A percentile compares a stretch with the other conserved stretches of the same genome.
These are phyloP conservation scores for Pseudovirgaria hyperparasitica DNA, from an alignment of 2,329 filamentous ascomycete genomes.

Conservation along the genomic window DNA sequence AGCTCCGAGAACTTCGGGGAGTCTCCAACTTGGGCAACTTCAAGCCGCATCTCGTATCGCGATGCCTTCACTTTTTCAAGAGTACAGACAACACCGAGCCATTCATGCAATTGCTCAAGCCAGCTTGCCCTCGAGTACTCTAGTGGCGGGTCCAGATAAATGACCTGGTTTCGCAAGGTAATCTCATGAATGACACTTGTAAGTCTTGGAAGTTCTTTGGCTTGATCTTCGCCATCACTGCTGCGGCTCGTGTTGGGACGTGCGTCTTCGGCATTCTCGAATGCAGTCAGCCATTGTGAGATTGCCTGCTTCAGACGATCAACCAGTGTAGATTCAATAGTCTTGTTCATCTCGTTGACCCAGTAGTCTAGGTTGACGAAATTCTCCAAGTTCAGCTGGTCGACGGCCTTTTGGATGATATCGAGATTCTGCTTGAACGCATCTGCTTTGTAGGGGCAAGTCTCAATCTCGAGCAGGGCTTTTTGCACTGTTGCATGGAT, in stretches of 20 bases:
- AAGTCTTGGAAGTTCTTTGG: conserved; percentile 44
- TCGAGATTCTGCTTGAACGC: conserved; percentile 72
- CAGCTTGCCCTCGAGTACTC: conserved; percentile 87
- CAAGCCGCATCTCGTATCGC: conserved; percentile 78
- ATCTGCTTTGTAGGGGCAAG: conserved; percentile 69
- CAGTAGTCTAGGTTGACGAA: conserved; percentile 87
- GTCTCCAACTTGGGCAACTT: conserved; percentile 49
- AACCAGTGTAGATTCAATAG: conserved; percentile 69
- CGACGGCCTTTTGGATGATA: conserved; percentile 79
- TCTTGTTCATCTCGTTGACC: conserved; percentile 76
- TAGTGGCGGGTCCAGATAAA: conserved; percentile 87
- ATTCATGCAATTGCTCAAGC: conserved; percentile 84
- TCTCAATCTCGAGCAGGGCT: conserved; percentile 68
- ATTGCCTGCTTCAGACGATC: conserved; percentile 77
- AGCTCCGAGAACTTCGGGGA: conserved; percentile 66
- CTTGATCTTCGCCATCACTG: conserved; percentile 33
- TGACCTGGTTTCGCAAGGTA: conserved; percentile 95
- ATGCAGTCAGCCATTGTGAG: conserved; percentile 74
- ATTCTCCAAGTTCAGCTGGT: conserved; percentile 91
- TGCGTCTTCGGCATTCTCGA: conserved; percentile 40
- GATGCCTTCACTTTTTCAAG: conserved; percentile 89
- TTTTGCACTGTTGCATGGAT: conserved; percentile 77
- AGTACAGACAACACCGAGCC: conserved; percentile 87
- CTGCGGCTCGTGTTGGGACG: conserved; percentile 16
- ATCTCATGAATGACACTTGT: conserved; percentile 75